phyloP scores from a whole-genome alignment of 2,329 filamentous ascomycete species.

The Clonostachys byssicola region DNA sequence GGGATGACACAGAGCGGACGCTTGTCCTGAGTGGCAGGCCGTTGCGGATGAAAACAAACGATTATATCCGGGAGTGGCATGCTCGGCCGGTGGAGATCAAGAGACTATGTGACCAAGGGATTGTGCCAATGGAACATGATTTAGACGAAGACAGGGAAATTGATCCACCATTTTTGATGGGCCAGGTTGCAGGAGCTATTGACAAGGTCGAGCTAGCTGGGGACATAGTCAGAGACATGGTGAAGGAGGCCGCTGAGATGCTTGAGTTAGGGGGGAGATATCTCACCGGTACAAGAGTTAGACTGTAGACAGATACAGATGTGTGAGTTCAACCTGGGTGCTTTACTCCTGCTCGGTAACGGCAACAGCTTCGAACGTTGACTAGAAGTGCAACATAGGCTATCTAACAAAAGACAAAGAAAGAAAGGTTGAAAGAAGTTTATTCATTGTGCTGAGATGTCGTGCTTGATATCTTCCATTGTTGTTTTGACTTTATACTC shows the following conservation, averaged over 20 bases:
- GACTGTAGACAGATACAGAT: too few species aligned
- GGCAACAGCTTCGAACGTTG: too few species aligned
- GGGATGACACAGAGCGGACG: conserved; percentile 76
- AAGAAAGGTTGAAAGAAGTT: too few species aligned
- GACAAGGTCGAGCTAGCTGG: conserved; percentile 72
- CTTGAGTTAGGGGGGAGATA: conserved; percentile 59
- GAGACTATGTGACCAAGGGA: conserved; percentile 68
- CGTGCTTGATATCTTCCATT: too few species aligned
- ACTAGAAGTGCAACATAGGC: too few species aligned
- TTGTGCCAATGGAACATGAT: conserved; percentile 79
- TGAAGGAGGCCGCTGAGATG: conserved; percentile 66
- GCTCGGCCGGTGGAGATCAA: conserved; percentile 68
- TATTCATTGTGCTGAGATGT: too few species aligned
- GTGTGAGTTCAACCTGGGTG: too few species aligned
- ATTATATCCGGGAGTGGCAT: conserved; percentile 82
- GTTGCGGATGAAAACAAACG: conserved; percentile 74
- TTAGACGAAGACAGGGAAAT: conserved; percentile 77
- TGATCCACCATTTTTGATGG: conserved; percentile 87
- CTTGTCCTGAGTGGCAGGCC: conserved; percentile 79
- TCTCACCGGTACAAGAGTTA: too few species aligned
- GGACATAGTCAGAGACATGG: conserved; percentile 88
- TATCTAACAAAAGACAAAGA: too few species aligned
- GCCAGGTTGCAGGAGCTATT: conserved; percentile 81
- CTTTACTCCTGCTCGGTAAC: too few species aligned
- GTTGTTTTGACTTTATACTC: too few species aligned